These are phyloP conservation scores for Suhomyces bokatorum DNA, from an alignment of 1,139 yeast species.

Conservation along the genomic window DNA sequence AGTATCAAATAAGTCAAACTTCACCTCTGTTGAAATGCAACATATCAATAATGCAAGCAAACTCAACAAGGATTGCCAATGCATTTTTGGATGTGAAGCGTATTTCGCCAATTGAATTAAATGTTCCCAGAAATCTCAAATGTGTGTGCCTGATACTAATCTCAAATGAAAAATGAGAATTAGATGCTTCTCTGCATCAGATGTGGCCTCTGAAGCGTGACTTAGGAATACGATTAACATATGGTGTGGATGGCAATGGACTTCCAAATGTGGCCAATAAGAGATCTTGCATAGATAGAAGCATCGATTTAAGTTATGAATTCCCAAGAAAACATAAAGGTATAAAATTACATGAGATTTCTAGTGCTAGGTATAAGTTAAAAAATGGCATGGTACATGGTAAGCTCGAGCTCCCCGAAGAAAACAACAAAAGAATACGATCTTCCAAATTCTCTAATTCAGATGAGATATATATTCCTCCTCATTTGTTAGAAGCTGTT, in stretches of 20 bases:
- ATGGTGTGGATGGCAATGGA: constrained; percentile 27
- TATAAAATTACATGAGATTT: constrained; percentile 17
- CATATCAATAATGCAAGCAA: background rate
- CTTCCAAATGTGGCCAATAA: constrained; percentile 1
- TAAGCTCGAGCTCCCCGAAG: constrained; percentile 11
- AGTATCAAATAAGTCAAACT: constrained; percentile 18
- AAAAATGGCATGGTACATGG: constrained; percentile 15
- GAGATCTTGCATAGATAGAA: background rate
- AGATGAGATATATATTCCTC: constrained; percentile 24
- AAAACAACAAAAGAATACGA: background rate
- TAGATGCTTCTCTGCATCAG: background rate
- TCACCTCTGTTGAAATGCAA: constrained; percentile 1
- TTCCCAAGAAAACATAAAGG: constrained; percentile 30
- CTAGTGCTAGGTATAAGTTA: constrained; percentile 15
- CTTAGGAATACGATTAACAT: constrained; percentile 26
- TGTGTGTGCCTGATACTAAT: background rate
- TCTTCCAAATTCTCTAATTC: background rate
- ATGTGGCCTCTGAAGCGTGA: constrained; percentile 29
- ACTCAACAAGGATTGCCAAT: background rate
- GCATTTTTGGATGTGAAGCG: constrained; percentile 1
- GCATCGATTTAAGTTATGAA: constrained; percentile 17
- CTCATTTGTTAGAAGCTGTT: constrained; percentile 25
- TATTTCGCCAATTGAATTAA: no score
- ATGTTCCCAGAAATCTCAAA: no score
- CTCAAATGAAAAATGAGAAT: no score